These are phyloP conservation scores for Cicer cuneatum DNA, from an alignment of 306 rosid species.

Conservation along the genomic window DNA sequence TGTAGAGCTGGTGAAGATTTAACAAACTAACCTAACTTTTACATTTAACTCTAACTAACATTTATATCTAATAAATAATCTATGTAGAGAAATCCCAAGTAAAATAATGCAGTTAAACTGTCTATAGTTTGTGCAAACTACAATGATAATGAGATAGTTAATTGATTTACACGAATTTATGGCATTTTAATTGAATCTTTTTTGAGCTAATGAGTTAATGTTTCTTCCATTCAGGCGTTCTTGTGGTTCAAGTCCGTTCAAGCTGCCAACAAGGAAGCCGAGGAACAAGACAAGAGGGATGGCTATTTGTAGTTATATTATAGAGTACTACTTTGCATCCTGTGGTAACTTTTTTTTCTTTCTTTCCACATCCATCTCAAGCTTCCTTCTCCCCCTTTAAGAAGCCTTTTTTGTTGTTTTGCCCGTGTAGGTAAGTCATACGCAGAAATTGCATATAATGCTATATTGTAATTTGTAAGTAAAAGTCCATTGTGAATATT, in stretches of 20 bases:
- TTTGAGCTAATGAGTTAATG: conserved; percentile 25
- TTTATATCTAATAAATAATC: no score
- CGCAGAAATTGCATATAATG: conserved; percentile 28
- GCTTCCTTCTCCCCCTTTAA: neutral
- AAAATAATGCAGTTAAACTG: neutral
- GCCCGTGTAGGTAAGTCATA: neutral
- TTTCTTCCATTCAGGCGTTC: conserved; percentile 61
- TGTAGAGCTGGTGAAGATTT: no score
- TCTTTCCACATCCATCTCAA: neutral
- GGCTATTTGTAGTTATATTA: conserved; percentile 59
- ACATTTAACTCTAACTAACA: no score
- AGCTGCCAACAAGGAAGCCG: conserved; percentile 94
- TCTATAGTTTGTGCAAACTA: neutral
- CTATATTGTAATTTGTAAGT: conserved; percentile 20
- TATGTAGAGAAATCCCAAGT: neutral
- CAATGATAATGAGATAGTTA: neutral
- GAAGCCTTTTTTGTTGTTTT: conserved; percentile 8
- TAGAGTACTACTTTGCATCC: conserved; percentile 24
- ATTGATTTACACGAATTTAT: neutral
- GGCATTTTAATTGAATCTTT: neutral
- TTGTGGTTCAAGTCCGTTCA: conserved; percentile 91
- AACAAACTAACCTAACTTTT: no score
- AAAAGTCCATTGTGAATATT: conserved; percentile 21
- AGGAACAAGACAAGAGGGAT: conserved; percentile 93
- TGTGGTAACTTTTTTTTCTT: neutral